A percentile compares a stretch with the other conserved stretches of the same genome.
Conservation (phyloP, 768 basidiomycete genomes). For the Boletus subparvulus region DNA sequence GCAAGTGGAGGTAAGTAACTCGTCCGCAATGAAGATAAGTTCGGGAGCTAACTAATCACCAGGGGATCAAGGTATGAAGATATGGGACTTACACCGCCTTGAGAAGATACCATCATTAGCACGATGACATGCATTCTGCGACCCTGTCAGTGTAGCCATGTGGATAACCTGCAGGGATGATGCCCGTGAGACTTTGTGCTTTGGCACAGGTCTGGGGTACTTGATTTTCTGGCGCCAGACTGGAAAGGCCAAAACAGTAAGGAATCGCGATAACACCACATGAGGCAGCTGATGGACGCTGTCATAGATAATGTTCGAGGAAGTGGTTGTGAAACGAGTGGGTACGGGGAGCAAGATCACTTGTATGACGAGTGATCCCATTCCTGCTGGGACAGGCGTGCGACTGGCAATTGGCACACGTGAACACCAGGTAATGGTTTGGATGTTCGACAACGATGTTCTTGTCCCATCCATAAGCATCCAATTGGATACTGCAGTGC, state of each 20-base stretch:
- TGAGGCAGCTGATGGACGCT: background rate
- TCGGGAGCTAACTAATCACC: background rate
- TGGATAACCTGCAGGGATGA: background rate
- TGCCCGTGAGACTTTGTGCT: background rate
- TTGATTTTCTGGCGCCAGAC: background rate
- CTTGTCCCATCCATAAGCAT: background rate
- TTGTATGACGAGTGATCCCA: background rate
- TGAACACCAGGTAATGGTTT: background rate
- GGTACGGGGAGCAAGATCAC: background rate
- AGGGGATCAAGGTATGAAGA: background rate
- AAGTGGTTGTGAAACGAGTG: background rate
- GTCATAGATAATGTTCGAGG: background rate
- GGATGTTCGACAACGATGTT: background rate
- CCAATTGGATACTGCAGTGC: background rate
- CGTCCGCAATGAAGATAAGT: background rate
- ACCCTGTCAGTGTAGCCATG: background rate
- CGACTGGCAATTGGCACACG: background rate
- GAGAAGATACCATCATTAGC: background rate
- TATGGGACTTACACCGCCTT: slow-evolving; percentile 1
- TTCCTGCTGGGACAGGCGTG: background rate
- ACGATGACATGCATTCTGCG: background rate
- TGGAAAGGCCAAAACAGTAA: background rate
- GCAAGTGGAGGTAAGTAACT: background rate
- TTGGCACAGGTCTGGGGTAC: background rate
- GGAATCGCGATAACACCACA: background rate